Evolutionary conservation across 805 yeast species (phyloP), one percentile per base, ranked within the genome.

Genomic region (Yamadazyma olivae): DNA sequence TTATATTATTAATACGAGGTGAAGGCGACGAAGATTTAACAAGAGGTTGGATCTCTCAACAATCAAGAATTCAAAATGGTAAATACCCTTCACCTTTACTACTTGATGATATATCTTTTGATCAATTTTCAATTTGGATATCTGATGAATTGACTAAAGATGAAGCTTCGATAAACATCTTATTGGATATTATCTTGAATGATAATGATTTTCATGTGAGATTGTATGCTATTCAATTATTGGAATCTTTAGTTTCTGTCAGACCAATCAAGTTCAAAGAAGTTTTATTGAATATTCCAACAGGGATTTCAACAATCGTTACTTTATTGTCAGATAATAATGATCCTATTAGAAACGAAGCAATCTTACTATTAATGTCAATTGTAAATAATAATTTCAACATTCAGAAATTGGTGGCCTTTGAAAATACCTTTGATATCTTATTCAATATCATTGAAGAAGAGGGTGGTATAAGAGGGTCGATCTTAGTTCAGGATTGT

Each of bases 71-170:
- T 16, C 83, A 80, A 51, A 81, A 82, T 59, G 91, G 91, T 9
- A 82, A 82, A 50, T 84, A 83, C 46, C 87, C 90, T 0, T 79
- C 89, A 2, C 93, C 93, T 3, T 61, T 80, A 14, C 63, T 79
- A 18, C 61, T 75, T 57, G 78, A 73, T 33, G 74, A 75, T 28
- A 72, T 71, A 3, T 60, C 67, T 4, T 75, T 79, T 9, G 98
- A 90, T 54, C 95, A 88, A 51, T 85, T 93, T 46, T 85, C 96
- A 0, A 62, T 90, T 38, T 90, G 97, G 95, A 85, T 93, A 21
- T 88, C 98, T 0, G 99, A 93, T 59, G 97, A 88, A 51, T 67
- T 93, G 49, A 83, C 90, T 1, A 90, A 85, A 41, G 60, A 57
- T 32, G 59, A 50, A 13, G 58, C 51, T 18, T 44, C 56, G 14